A percentile compares a stretch with the other conserved stretches of the same genome.
Evolutionary conservation across 2,329 filamentous ascomycete species (phyloP).

Genomic region (Lojkania enalia): DNA sequence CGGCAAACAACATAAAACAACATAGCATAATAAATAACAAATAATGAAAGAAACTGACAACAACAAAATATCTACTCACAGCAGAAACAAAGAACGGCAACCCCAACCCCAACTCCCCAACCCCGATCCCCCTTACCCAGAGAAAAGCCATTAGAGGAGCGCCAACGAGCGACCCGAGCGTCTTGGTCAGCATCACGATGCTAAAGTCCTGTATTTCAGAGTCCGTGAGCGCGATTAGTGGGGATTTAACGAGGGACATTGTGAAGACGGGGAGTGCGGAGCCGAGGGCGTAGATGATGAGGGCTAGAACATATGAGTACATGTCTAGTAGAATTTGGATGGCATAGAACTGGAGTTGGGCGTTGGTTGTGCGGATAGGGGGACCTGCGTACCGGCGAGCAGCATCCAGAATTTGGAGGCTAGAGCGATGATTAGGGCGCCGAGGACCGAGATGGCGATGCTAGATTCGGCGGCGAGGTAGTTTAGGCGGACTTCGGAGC

Average conservation of each 20-base stretch:
- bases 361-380: neutral
- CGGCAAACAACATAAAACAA: neutral
- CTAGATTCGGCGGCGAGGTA: constrained; percentile 36
- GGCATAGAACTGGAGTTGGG: neutral
- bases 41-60: neutral
- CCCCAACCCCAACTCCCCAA: constrained; percentile 37
- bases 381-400: constrained; percentile 25
- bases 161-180: constrained; percentile 39
- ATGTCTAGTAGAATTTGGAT: neutral
- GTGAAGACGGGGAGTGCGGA: constrained; percentile 46
- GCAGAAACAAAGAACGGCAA: constrained; percentile 42
- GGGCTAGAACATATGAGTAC: constrained; percentile 23
- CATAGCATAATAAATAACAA: neutral
- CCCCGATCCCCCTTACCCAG: constrained; percentile 41
- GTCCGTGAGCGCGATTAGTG: constrained; percentile 31
- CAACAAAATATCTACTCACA: constrained; percentile 24
- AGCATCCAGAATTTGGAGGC: constrained; percentile 39
- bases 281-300: constrained; percentile 44
- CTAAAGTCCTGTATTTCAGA: constrained; percentile 41
- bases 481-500: constrained; percentile 36
- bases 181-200: constrained; percentile 44
- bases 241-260: constrained; percentile 42
- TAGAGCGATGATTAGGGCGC: constrained; percentile 38
- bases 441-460: constrained; percentile 38
- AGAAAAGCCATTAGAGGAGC: constrained; percentile 42